A percentile compares a stretch with the other conserved stretches of the same genome.
Conservation (phyloP, 306 rosid genomes). For the Pyrus bretschneideri region DNA sequence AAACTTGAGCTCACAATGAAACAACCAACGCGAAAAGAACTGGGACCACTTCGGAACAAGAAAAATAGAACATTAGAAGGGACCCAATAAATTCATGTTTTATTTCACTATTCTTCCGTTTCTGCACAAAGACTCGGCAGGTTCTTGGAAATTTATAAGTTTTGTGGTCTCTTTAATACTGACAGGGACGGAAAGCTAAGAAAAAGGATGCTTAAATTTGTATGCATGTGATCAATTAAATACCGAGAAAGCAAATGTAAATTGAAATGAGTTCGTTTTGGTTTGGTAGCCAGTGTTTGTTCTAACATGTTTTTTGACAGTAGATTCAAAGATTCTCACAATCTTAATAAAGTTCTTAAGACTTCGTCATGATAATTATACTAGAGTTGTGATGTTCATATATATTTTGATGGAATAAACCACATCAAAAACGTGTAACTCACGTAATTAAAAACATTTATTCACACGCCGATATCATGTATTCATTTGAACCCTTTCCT, state of each 20-base stretch:
- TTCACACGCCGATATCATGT: too few relatives aligned
- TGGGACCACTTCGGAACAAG: neutral
- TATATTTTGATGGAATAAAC: neutral
- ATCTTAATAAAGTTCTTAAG: neutral
- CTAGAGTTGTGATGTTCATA: neutral
- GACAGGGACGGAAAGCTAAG: neutral
- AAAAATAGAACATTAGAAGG: neutral
- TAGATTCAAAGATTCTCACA: neutral
- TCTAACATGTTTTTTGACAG: neutral
- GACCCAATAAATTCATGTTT: neutral
- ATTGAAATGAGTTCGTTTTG: neutral
- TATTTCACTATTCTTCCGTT: neutral
- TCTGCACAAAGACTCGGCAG: slow-evolving; percentile 16
- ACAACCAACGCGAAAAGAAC: neutral
- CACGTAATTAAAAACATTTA: neutral
- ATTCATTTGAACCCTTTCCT: too few relatives aligned
- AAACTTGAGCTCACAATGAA: neutral
- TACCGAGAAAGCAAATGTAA: neutral
- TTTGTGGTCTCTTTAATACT: neutral
- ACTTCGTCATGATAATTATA: neutral
- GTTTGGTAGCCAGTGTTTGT: neutral
- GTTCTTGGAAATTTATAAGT: slow-evolving; percentile 24
- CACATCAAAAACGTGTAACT: neutral
- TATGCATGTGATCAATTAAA: neutral
- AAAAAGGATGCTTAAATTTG: neutral